These are phyloP conservation scores for Paxillus rubicundulus DNA, from an alignment of 768 basidiomycete species.

Conservation along the genomic window DNA sequence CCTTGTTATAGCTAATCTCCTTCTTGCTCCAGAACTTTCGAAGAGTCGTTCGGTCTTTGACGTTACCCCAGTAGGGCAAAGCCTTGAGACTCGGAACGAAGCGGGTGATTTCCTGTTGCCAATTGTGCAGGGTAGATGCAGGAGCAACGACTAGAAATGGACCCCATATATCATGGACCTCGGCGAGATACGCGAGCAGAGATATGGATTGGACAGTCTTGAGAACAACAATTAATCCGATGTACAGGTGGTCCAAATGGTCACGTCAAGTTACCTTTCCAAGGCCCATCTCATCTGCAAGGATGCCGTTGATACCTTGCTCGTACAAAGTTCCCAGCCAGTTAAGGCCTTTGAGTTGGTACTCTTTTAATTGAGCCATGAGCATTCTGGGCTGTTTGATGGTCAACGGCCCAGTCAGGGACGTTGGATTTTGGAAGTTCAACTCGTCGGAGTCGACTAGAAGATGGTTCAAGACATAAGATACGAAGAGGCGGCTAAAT, in stretches of 20 bases:
- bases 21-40: slow-evolving; percentile 99
- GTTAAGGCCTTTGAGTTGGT: slow-evolving; percentile 95
- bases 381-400: slow-evolving; percentile 94
- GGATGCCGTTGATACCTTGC: slow-evolving; percentile 98
- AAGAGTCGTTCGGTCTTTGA: slow-evolving; percentile 90
- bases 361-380: slow-evolving; percentile 96
- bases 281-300: slow-evolving; percentile 98
- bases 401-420: slow-evolving; percentile 76
- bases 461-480: slow-evolving; percentile 2
- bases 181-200: slow-evolving; percentile 90
- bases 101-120: slow-evolving; percentile 97
- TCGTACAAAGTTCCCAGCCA: slow-evolving; percentile 98
- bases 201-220: slow-evolving; percentile 98
- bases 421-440: slow-evolving; percentile 98
- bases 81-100: slow-evolving; percentile 95
- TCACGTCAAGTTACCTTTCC: slow-evolving; percentile 58
- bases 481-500: not conserved
- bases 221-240: not conserved
- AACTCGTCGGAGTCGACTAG: slow-evolving; percentile 94
- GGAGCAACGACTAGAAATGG: slow-evolving; percentile 98
- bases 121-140: slow-evolving; percentile 95
- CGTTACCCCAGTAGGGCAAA: slow-evolving; percentile 97
- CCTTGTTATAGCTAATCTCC: slow-evolving; percentile 90
- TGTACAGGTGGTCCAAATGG: not conserved
- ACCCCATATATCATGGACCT: slow-evolving; percentile 98